Evolutionary conservation across 2,329 filamentous ascomycete species (phyloP).

Genomic region (Paraphoma chrysanthemicola): DNA sequence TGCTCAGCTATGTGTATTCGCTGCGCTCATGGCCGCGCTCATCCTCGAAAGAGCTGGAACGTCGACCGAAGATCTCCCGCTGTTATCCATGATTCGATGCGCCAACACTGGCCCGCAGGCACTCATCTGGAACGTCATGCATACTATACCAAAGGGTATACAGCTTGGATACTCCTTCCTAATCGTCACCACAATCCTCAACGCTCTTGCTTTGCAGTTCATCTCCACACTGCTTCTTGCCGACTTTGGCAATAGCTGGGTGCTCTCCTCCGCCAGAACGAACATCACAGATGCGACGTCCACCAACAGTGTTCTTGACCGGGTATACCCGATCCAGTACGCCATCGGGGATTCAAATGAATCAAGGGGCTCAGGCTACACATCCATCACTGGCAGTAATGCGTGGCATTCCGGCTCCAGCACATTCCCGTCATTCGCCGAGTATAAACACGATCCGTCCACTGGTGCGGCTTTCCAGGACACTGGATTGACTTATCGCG

Average conservation of each 20-base stretch:
- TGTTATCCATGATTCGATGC: neutral
- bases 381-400: neutral
- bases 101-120: neutral
- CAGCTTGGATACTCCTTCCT: neutral
- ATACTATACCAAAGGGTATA: neutral
- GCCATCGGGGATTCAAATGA: neutral
- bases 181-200: neutral
- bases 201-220: neutral
- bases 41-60: neutral
- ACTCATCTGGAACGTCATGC: neutral
- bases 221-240: neutral
- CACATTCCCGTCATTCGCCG: neutral
- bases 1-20: neutral
- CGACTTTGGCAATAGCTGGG: neutral
- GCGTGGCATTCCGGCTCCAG: neutral
- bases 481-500: neutral
- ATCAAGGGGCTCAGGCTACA: neutral
- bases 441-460: neutral
- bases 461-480: neutral
- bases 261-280: neutral
- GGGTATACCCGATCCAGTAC: neutral
- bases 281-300: neutral
- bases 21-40: conserved; percentile 1
- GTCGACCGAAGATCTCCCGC: neutral
- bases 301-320: no score